Conservation (phyloP, 257 asterid species). For the Datura wrightii region DNA sequence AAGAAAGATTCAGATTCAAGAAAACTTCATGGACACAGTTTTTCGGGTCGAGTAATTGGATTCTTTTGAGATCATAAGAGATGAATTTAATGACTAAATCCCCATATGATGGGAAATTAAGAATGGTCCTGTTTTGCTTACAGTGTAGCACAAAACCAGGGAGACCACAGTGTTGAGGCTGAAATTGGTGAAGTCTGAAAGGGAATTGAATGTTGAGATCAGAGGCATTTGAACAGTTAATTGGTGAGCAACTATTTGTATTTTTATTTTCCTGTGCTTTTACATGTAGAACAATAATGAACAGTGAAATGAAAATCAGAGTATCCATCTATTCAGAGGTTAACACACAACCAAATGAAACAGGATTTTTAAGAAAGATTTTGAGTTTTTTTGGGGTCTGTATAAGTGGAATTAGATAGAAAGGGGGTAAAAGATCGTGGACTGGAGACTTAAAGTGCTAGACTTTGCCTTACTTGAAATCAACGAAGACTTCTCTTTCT, state of each 20-base stretch:
- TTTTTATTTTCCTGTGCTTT: conserved; percentile 20
- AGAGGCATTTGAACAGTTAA: conserved; percentile 27
- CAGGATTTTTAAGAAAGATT: not conserved
- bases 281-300: conserved; percentile 32
- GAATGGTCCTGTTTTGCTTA: conserved; percentile 42
- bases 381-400: too few relatives aligned
- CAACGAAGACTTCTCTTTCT: too few relatives aligned
- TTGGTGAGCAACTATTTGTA: conserved; percentile 26
- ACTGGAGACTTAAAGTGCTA: too few relatives aligned
- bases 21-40: conserved; percentile 57
- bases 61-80: conserved; percentile 33
- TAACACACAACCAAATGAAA: not conserved
- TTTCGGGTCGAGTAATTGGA: conserved; percentile 51
- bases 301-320: conserved; percentile 34
- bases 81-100: conserved; percentile 53
- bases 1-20: conserved; percentile 55
- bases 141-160: conserved; percentile 41
- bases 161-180: conserved; percentile 31
- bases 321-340: not conserved
- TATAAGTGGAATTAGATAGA: too few relatives aligned
- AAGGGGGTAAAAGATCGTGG: too few relatives aligned
- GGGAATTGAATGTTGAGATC: conserved; percentile 38
- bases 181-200: conserved; percentile 32
- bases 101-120: conserved; percentile 47
- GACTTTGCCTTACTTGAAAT: too few relatives aligned